phyloP scores from a whole-genome alignment of 23 red algal genomes.

The Gracilaria gracilis region DNA sequence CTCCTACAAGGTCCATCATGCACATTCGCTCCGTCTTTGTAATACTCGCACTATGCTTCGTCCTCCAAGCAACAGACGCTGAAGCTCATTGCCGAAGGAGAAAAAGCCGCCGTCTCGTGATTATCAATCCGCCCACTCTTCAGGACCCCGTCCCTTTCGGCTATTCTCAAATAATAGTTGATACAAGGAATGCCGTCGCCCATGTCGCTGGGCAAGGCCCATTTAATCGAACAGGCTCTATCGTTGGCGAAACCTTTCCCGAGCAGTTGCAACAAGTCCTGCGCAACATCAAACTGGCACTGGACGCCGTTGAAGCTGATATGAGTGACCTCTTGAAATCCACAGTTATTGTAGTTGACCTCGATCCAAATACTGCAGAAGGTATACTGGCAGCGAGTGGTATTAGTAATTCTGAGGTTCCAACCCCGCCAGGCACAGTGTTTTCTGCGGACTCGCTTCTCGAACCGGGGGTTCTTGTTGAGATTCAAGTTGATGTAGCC shows the following conservation, averaged over 20 bases:
- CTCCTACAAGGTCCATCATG: not conserved
- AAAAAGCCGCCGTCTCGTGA: conserved; percentile 29
- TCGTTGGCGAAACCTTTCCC: conserved; percentile 13
- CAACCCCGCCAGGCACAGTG: not conserved
- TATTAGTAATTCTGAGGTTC: not conserved
- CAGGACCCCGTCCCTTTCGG: conserved; percentile 53
- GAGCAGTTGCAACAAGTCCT: conserved; percentile 40
- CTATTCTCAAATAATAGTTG: conserved; percentile 51
- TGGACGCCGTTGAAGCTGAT: conserved; percentile 30
- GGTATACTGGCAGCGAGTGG: not conserved
- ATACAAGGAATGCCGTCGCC: conserved; percentile 40
- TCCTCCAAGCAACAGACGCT: not conserved
- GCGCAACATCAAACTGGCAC: not conserved
- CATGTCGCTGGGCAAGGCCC: conserved; percentile 51
- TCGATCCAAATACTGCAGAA: conserved; percentile 4
- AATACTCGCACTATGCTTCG: not conserved
- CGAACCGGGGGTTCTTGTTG: not conserved
- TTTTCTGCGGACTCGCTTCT: not conserved
- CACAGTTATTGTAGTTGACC: conserved; percentile 3
- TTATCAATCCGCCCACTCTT: conserved; percentile 62
- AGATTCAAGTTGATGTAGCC: conserved; percentile 31
- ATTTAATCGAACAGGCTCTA: not conserved
- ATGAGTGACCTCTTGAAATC: conserved; percentile 25
- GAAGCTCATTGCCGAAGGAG: not conserved
- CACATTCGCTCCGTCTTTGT: conserved; percentile 2